Percentiles rank a stretch among this genome's conserved stretches.
phyloP scores from a whole-genome alignment of 2,329 filamentous ascomycete species.

The Fusarium clavum region DNA sequence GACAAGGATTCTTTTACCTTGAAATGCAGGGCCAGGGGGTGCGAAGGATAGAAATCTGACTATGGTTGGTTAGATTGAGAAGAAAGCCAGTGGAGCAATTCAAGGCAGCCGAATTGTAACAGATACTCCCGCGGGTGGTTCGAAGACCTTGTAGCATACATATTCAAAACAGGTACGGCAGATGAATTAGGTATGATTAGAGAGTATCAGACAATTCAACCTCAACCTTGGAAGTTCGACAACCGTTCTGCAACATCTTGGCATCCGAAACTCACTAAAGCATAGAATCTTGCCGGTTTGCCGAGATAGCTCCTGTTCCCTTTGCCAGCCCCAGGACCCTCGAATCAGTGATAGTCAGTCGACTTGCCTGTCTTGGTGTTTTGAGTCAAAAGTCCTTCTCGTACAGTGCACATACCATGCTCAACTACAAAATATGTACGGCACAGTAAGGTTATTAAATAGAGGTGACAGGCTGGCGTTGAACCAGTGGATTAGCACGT shows the following conservation, averaged over 20 bases:
- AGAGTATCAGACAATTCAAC: neutral
- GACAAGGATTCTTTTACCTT: constrained; percentile 13
- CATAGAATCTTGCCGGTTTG: constrained; percentile 18
- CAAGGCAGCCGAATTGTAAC: neutral
- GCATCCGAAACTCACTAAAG: constrained; percentile 3
- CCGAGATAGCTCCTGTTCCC: neutral
- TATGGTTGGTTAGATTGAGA: neutral
- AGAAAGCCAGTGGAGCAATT: neutral
- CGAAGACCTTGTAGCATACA: neutral
- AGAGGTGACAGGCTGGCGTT: neutral
- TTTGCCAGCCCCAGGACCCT: constrained; percentile 3
- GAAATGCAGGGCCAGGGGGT: constrained; percentile 17
- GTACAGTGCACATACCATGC: neutral
- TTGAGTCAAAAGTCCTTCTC: neutral
- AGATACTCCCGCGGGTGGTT: neutral
- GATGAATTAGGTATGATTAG: neutral
- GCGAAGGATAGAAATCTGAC: neutral
- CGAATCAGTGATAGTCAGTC: constrained; percentile 15
- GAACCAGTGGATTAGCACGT: constrained; percentile 8
- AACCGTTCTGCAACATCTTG: neutral
- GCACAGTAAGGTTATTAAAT: neutral
- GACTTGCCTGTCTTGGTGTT: constrained; percentile 8
- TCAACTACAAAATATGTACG: neutral
- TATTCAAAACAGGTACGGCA: neutral
- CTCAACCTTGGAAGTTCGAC: neutral